Percentiles rank a stretch among this genome's conserved stretches.
These are phyloP conservation scores for Sphagnum tenellum DNA, from an alignment of 225 moss, liverwort and hornwort species.

Conservation along the genomic window DNA sequence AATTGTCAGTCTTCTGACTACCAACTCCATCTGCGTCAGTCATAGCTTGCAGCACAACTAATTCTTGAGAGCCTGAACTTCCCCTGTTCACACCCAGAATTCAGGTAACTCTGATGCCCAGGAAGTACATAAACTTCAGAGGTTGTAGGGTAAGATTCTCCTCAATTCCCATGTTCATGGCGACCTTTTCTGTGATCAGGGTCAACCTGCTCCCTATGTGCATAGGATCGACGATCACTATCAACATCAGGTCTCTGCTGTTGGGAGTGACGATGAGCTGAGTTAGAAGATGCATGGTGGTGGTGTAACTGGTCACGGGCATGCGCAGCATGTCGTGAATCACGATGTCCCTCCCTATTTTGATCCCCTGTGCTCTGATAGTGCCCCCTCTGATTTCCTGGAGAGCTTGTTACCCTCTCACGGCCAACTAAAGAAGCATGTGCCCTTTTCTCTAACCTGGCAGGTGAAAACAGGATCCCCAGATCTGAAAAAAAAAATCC, in stretches of 20 bases:
- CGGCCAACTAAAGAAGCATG: constrained; percentile 2
- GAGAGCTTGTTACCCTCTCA: constrained; percentile 1
- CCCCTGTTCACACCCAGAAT: not conserved
- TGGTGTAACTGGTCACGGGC: constrained; percentile 1
- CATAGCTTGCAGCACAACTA: no score
- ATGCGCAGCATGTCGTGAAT: constrained; percentile 1
- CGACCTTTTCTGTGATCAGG: constrained; percentile 7
- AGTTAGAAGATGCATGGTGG: constrained; percentile 6
- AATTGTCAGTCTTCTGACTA: not conserved
- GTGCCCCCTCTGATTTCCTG: constrained; percentile 6
- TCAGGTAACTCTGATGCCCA: not conserved
- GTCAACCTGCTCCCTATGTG: constrained; percentile 3
- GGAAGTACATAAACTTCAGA: no score
- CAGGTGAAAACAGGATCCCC: not conserved
- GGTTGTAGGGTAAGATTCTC: no score
- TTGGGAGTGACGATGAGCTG: constrained; percentile 1
- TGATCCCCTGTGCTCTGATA: constrained; percentile 5
- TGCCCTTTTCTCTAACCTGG: constrained; percentile 4
- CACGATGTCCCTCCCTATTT: not conserved
- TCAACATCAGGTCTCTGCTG: constrained; percentile 6
- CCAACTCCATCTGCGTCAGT: no score
- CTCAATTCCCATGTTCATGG: constrained; percentile 3
- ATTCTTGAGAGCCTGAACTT: no score
- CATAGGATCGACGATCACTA: constrained; percentile 4
- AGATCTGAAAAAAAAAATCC: not conserved